Evolutionary conservation across 192 early-diverging fungal species (phyloP).

Genomic region (Coemansia sp.): DNA sequence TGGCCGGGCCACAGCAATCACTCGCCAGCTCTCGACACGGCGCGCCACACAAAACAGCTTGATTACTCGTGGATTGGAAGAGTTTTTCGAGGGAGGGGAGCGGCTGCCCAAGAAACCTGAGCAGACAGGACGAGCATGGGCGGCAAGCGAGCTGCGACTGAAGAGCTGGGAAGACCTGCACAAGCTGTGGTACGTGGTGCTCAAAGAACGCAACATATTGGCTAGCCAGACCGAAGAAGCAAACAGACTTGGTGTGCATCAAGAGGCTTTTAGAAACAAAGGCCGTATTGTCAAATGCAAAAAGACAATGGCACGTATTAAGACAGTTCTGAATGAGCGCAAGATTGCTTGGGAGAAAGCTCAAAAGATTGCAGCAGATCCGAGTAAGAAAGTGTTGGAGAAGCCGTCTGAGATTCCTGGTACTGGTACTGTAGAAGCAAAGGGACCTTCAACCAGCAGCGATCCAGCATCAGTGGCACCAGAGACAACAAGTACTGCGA

Average conservation of each 20-base stretch:
- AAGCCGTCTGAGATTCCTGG: neutral
- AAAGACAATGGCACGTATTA: constrained; percentile 83
- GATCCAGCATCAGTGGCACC: neutral
- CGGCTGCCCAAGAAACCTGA: constrained; percentile 54
- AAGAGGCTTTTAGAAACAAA: constrained; percentile 61
- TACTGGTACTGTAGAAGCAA: neutral
- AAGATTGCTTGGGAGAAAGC: constrained; percentile 65
- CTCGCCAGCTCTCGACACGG: constrained; percentile 45
- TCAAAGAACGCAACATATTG: constrained; percentile 83
- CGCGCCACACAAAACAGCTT: constrained; percentile 50
- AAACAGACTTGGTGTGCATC: constrained; percentile 57
- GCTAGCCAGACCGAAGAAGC: constrained; percentile 73
- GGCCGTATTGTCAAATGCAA: constrained; percentile 73
- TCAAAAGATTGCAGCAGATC: constrained; percentile 5
- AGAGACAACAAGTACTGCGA: too few species aligned
- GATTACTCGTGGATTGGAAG: constrained; percentile 60
- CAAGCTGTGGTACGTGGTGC: constrained; percentile 88
- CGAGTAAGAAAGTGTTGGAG: neutral
- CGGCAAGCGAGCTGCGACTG: constrained; percentile 79
- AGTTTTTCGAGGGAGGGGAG: constrained; percentile 62
- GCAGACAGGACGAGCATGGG: constrained; percentile 81
- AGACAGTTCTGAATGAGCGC: constrained; percentile 77
- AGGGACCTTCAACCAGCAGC: neutral
- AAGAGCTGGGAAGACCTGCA: constrained; percentile 98
- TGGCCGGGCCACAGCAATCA: constrained; percentile 21